phyloP scores from a whole-genome alignment of 2,329 filamentous ascomycete species.

The Cryphonectria naterciae region DNA sequence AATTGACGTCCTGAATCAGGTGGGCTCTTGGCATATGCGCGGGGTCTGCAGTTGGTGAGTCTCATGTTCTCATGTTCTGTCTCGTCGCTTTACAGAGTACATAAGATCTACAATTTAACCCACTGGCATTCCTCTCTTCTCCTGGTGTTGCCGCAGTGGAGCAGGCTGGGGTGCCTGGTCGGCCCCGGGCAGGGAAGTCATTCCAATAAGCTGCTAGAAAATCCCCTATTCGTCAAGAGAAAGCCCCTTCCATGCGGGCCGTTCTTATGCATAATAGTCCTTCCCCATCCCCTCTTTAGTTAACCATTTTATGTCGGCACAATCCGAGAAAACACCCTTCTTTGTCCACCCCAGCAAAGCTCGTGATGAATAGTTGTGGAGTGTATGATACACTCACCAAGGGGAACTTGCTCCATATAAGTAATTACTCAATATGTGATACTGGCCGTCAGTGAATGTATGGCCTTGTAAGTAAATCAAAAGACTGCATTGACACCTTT shows the following conservation, averaged over 20 bases:
- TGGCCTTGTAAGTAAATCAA: not conserved
- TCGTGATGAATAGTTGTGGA: not conserved
- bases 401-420: not conserved
- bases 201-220: not conserved
- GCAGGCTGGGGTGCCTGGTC: not conserved
- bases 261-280: not conserved
- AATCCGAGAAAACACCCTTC: not conserved
- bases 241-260: not conserved
- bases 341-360: not conserved
- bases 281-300: too few relatives aligned
- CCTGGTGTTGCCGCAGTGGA: not conserved
- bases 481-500: not conserved
- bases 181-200: not conserved
- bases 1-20: not conserved
- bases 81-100: not conserved
- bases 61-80: not conserved
- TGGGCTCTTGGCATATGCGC: constrained; percentile 8
- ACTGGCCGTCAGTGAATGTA: not conserved
- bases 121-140: not conserved
- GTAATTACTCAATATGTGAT: not conserved
- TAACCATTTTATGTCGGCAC: not conserved
- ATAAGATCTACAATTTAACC: not conserved
- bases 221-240: not conserved
- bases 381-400: not conserved
- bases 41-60: not conserved